Base-by-base conservation (phyloP, 805 yeast genomes). In the Suhomyces canberraensis region DNA sequence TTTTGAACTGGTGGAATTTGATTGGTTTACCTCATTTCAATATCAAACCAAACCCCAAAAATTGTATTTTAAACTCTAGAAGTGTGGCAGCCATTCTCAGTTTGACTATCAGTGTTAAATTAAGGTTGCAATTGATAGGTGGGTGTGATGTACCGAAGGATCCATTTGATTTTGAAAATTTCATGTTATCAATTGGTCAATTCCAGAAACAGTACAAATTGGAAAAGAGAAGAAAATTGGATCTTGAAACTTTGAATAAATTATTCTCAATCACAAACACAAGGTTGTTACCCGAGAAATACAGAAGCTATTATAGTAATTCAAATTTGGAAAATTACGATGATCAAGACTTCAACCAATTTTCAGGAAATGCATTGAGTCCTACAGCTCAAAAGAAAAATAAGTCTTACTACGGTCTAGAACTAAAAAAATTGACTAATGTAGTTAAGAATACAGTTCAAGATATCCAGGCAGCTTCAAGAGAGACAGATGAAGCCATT, bases 1-100 rank as follows among this genome's bases (percentile, higher is more conserved):
- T 88, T 16, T 50, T 58, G 2, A 67, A 71, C 30, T 91, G 98
- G 97, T 91, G 98, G 97, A 69, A 68, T 25, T 55, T 76, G 24
- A 73, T 83, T 44, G 96, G 95, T 0, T 58, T 66, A 4, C 67
- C 71, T 4, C 76, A 66, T 40, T 68, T 59, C 40, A 66, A 62
- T 39, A 41, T 52, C 16, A 66, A 64, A 40, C 73, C 73, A 1
- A 58, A 58, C 36, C 66, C 73, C 16, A 72, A 66, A 39, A 78
- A 76, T 39, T 84, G 83, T 0, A 57, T 71, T 0, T 55, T 85
- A 39, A 79, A 84, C 0, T 74, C 89, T 0, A 66, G 76, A 3
- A 78, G 95, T 0, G 85, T 89, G 0, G 74, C 95, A 0, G 91
- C 93, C 0, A 69, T 93, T 2, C 59, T 93, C 7, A 93, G 97